Evolutionary conservation across 768 basidiomycete genomes (phyloP).

Genomic region (Serendipita indica): DNA sequence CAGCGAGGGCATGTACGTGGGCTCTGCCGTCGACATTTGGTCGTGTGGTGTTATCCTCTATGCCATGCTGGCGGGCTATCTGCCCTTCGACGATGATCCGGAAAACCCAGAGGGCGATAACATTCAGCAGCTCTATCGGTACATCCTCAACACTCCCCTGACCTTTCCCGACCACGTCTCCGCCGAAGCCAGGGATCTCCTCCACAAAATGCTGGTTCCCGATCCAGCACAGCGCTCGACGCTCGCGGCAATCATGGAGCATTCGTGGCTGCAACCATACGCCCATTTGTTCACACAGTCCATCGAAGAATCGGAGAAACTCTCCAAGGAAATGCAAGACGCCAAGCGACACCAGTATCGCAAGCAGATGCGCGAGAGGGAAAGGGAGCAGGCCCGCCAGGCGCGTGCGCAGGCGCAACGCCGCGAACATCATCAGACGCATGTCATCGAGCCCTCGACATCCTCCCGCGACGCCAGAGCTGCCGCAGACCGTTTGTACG

Average conservation of each 20-base stretch:
- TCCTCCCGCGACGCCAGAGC: background rate
- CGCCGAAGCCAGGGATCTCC: conserved; percentile 61
- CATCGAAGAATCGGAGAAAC: conserved; percentile 64
- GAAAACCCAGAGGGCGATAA: conserved; percentile 98
- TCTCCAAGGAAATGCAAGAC: conserved; percentile 74
- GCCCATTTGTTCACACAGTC: conserved; percentile 45
- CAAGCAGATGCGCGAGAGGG: conserved; percentile 45
- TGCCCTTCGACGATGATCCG: conserved; percentile 99
- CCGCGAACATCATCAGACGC: conserved; percentile 26
- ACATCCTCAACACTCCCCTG: conserved; percentile 93
- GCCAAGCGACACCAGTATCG: conserved; percentile 71
- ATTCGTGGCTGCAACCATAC: conserved; percentile 70
- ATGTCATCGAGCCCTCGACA: conserved; percentile 18
- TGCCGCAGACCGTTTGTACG: background rate
- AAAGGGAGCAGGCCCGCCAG: conserved; percentile 13
- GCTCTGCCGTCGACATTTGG: conserved; percentile 97
- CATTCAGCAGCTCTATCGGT: conserved; percentile 96
- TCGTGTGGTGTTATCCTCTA: conserved; percentile 91
- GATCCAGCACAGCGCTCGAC: conserved; percentile 71
- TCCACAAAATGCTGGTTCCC: conserved; percentile 87
- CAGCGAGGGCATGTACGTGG: conserved; percentile 91
- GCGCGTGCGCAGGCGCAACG: conserved; percentile 26
- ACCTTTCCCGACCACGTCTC: conserved; percentile 96
- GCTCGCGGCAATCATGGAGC: conserved; percentile 65
- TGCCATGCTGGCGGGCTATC: conserved; percentile 91